These are phyloP conservation scores for Clavispora asparagi DNA, from an alignment of 805 yeast species.

Conservation along the genomic window DNA sequence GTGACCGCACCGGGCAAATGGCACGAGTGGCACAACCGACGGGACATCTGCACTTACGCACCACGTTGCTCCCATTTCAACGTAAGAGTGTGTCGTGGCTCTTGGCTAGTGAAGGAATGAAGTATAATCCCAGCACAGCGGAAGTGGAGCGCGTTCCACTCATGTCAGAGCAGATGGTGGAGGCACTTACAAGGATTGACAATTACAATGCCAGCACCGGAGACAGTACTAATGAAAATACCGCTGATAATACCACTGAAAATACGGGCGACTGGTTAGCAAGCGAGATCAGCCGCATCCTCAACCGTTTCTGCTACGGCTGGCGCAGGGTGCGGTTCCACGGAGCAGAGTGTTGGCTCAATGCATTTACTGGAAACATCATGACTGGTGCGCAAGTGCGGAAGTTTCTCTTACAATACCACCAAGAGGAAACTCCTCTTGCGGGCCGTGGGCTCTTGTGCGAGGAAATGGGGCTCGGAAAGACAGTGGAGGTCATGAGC, in stretches of 20 bases:
- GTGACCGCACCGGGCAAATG: conserved; percentile 36
- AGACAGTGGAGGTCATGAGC: conserved; percentile 80
- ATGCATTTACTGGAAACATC: conserved; percentile 46
- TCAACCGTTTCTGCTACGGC: conserved; percentile 48
- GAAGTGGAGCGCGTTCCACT: conserved; percentile 18
- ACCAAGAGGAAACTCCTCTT: conserved; percentile 20
- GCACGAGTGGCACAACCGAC: conserved; percentile 16
- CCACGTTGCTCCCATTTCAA: conserved; percentile 47
- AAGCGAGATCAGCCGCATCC: conserved; percentile 18
- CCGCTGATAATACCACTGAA: background rate
- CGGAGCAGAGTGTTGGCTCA: conserved; percentile 37
- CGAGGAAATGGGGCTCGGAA: conserved; percentile 98
- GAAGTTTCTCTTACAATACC: conserved; percentile 20
- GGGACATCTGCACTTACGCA: conserved; percentile 40
- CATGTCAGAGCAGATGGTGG: conserved; percentile 9
- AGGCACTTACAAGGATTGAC: background rate
- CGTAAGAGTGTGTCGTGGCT: conserved; percentile 54
- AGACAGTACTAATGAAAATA: no score
- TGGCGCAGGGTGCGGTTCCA: conserved; percentile 32
- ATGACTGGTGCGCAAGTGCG: conserved; percentile 27
- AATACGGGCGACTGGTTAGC: background rate
- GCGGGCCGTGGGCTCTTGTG: conserved; percentile 67
- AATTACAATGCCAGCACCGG: background rate
- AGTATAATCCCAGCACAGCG: conserved; percentile 23
- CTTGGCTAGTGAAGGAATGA: conserved; percentile 44